Evolutionary conservation across 305 asterid genomes (phyloP), one percentile per base, ranked within the genome.

Genomic region (Fraxinus sp.): DNA sequence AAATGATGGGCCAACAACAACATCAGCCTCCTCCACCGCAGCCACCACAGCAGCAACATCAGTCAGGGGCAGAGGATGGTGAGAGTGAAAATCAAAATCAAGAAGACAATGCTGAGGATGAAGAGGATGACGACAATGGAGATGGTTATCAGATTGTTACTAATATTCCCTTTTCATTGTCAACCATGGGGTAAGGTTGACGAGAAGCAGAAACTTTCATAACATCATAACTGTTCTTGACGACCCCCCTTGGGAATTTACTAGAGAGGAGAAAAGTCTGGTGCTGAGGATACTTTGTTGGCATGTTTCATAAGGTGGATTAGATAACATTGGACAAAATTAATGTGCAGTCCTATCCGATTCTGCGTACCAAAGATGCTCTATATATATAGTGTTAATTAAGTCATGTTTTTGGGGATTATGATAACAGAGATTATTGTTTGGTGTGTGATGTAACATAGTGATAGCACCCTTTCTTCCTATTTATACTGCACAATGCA

Each of bases 1-100:
- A 92, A 85, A 89, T 91, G 92, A 87, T 89, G 86, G 87, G 88
- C 82, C 94, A 88, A 66, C 87, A 88, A 1, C 90, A 86, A 2
- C 90, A 88, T 49, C 79, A 36, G 14, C 77, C 59, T 14, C 59
- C 59, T 49, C 59, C 59, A 49, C 18, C 20, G 5, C 59, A 46
- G 59, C 59, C 81, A 57, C 82, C 33, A 0, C 74, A 80, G 28
- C 88, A 88, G 33, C 87, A 87, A 3, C 81, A 86, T 32, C 86
- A 75, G 77, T 79, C 79, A 1, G 24, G 79, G 1, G 84, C 82
- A 18, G 88, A 88, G 68, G 87, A 88, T 5, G 90, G 75, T 18
- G 87, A 85, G 1, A 82, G 82, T 24, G 87, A 86, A 75, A 88
- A 86, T 39, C 91, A 81, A 36, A 82, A 84, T 37, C 89, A 84